A percentile compares a stretch with the other conserved stretches of the same genome.
These are phyloP conservation scores for Aristolochia contorta DNA, from an alignment of 164 flowering plant species.

Conservation along the genomic window DNA sequence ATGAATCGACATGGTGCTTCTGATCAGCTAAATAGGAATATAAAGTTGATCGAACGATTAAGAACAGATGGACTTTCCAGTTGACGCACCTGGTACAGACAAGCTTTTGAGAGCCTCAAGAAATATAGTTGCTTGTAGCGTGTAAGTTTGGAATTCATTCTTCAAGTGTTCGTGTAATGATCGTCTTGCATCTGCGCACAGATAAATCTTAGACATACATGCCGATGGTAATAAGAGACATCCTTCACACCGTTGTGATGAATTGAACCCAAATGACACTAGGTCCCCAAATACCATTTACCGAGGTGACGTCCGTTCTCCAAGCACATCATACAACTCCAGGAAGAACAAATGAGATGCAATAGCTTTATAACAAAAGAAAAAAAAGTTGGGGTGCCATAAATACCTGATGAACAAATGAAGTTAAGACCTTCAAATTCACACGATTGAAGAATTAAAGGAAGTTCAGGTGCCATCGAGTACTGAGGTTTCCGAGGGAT, in stretches of 20 bases:
- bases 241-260: neutral
- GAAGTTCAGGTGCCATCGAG: conserved; percentile 77
- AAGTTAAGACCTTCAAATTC: conserved; percentile 65
- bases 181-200: conserved; percentile 37
- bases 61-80: neutral
- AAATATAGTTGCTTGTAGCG: conserved; percentile 63
- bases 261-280: neutral
- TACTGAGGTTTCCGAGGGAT: conserved; percentile 79
- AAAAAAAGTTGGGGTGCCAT: neutral
- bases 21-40: neutral
- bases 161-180: conserved; percentile 46
- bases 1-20: neutral
- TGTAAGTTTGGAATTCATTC: conserved; percentile 36
- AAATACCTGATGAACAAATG: conserved; percentile 62
- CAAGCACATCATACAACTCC: neutral
- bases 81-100: conserved; percentile 24
- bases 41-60: neutral
- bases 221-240: too few species aligned
- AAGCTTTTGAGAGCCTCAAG: conserved; percentile 44
- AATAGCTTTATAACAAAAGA: neutral
- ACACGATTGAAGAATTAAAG: conserved; percentile 76
- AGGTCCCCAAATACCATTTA: neutral
- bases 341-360: neutral
- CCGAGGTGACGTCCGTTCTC: neutral
- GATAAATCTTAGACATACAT: neutral